A percentile compares a stretch with the other conserved stretches of the same genome.
These are phyloP conservation scores for Tilletia caries DNA, from an alignment of 1,284 basidiomycete species.

Conservation along the genomic window DNA sequence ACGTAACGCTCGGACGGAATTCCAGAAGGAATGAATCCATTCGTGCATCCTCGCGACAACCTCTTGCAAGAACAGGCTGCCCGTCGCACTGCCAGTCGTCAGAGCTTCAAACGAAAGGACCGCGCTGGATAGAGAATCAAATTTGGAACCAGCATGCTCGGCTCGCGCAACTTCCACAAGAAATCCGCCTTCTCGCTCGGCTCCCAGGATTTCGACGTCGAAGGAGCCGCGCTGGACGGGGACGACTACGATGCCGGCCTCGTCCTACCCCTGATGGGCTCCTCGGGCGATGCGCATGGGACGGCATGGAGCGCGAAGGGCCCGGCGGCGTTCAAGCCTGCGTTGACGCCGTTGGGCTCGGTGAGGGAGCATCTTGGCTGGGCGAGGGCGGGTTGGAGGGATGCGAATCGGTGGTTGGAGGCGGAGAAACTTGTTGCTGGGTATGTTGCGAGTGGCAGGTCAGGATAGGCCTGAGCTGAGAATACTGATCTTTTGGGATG, in stretches of 20 bases:
- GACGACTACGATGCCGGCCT: slow-evolving; percentile 46
- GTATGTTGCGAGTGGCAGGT: slow-evolving; percentile 6
- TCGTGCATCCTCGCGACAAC: too few species aligned
- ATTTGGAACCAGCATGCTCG: too few species aligned
- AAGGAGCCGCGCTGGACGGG: slow-evolving; percentile 30
- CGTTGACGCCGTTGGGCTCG: slow-evolving; percentile 28
- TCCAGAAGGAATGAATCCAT: too few species aligned
- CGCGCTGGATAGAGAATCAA: too few species aligned
- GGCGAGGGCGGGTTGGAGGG: slow-evolving; percentile 39
- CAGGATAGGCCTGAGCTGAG: neutral
- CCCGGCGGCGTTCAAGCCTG: slow-evolving; percentile 32
- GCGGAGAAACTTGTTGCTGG: slow-evolving; percentile 21
- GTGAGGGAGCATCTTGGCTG: slow-evolving; percentile 35
- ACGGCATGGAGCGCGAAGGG: slow-evolving; percentile 45
- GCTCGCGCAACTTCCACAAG: slow-evolving; percentile 3
- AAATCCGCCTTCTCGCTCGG: slow-evolving; percentile 15
- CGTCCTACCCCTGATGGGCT: slow-evolving; percentile 25
- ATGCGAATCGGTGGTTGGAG: slow-evolving; percentile 41
- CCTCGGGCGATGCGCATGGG: slow-evolving; percentile 15
- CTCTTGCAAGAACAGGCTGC: too few species aligned
- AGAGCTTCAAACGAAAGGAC: too few species aligned
- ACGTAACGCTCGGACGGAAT: too few species aligned
- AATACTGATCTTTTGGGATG: neutral
- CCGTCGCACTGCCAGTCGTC: too few species aligned
- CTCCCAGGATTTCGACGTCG: slow-evolving; percentile 49